phyloP scores from a whole-genome alignment of 352 stramenopile species.

The Phytophthora sansomeana region DNA sequence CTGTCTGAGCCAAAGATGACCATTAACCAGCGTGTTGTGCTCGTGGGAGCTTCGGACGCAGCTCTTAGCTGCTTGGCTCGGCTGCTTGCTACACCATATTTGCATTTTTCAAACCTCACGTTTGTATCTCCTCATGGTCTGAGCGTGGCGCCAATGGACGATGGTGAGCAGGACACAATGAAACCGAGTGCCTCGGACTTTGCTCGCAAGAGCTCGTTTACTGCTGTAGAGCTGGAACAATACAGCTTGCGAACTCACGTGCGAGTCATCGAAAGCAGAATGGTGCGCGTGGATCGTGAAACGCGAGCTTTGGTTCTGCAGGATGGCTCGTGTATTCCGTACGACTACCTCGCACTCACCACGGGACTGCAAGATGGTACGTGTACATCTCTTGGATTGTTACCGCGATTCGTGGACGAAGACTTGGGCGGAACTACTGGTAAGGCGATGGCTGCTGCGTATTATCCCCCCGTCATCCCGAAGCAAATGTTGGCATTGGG shows the following conservation, averaged over 20 bases:
- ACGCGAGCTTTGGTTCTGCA: conserved; percentile 76
- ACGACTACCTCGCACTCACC: conserved; percentile 85
- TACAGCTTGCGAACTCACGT: conserved; percentile 73
- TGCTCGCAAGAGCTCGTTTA: conserved; percentile 57
- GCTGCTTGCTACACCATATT: conserved; percentile 82
- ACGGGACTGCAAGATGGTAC: conserved; percentile 77
- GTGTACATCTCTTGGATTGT: conserved; percentile 48
- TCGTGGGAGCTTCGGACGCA: conserved; percentile 86
- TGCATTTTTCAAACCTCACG: conserved; percentile 88
- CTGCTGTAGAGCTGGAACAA: conserved; percentile 52
- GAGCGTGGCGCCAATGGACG: conserved; percentile 42
- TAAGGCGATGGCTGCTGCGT: conserved; percentile 23
- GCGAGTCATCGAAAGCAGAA: conserved; percentile 59
- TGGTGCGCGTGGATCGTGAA: conserved; percentile 80
- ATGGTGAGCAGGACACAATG: conserved; percentile 3
- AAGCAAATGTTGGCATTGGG: conserved; percentile 38
- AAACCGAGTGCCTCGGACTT: conserved; percentile 43
- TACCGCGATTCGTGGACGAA: conserved; percentile 55
- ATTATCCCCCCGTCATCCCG: conserved; percentile 31
- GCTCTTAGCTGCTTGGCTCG: conserved; percentile 81
- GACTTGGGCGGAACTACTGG: conserved; percentile 17
- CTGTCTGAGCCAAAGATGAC: conserved; percentile 88
- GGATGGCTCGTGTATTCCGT: conserved; percentile 84
- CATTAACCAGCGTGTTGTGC: conserved; percentile 85
- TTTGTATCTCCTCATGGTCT: conserved; percentile 84